Percentiles rank a stretch among this genome's conserved stretches.
Conservation (phyloP, 768 basidiomycete species). For the Boletus reticuloceps region DNA sequence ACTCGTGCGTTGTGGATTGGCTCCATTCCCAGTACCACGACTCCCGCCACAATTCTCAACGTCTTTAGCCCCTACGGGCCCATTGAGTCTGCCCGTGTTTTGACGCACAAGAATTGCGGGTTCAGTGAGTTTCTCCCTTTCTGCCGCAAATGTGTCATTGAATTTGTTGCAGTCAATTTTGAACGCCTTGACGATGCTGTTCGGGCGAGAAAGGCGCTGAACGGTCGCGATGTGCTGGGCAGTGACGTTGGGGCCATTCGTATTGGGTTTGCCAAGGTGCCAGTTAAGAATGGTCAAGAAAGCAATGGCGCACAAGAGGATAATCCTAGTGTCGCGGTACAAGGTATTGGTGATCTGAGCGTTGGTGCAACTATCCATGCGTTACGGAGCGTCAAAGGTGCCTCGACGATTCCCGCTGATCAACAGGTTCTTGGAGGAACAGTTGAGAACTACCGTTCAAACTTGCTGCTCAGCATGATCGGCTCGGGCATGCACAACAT, state of each 20-base stretch:
- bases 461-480: conserved; percentile 87
- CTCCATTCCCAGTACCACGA: conserved; percentile 92
- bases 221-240: conserved; percentile 93
- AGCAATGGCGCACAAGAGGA: conserved; percentile 60
- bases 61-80: conserved; percentile 98
- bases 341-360: conserved; percentile 81
- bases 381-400: conserved; percentile 86
- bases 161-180: conserved; percentile 72
- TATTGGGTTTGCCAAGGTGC: conserved; percentile 96
- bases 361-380: conserved; percentile 89
- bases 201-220: conserved; percentile 90
- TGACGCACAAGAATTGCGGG: conserved; percentile 97
- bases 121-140: conserved; percentile 55
- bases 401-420: conserved; percentile 85
- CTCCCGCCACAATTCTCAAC: conserved; percentile 89
- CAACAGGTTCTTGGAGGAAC: conserved; percentile 90
- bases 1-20: conserved; percentile 98
- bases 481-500: conserved; percentile 66
- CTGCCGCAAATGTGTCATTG: background rate
- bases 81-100: conserved; percentile 93
- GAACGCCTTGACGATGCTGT: conserved; percentile 97
- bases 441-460: conserved; percentile 93
- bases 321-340: conserved; percentile 61
- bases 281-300: conserved; percentile 82
- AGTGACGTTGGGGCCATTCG: conserved; percentile 96